These are phyloP conservation scores for Dioscorea cayenensis DNA, from an alignment of 116 monocot species.

Conservation along the genomic window DNA sequence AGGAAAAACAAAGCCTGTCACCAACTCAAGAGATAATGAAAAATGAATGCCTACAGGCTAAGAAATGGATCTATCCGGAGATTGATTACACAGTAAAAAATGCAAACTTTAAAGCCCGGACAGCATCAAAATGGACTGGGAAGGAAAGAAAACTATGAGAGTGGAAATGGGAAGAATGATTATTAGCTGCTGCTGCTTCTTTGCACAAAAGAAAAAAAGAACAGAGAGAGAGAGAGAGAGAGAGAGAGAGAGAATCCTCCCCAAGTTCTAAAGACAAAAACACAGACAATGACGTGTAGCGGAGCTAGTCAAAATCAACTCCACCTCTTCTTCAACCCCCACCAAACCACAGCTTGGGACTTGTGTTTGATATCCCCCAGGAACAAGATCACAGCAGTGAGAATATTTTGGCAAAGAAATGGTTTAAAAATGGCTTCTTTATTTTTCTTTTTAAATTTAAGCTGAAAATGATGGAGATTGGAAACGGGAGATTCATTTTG, in stretches of 20 bases:
- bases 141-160: background rate
- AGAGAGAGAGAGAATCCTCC: background rate
- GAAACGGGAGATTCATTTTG: too few species aligned
- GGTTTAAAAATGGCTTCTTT: too few species aligned
- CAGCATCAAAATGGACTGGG: background rate
- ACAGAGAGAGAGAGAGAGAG: constrained; percentile 1
- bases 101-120: background rate
- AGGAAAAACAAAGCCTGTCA: background rate
- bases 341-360: background rate
- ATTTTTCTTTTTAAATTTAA: too few species aligned
- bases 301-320: constrained; percentile 25
- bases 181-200: background rate
- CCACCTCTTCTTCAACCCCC: background rate
- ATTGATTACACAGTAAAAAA: background rate
- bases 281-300: constrained; percentile 3
- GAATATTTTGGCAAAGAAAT: too few species aligned
- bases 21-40: too few species aligned
- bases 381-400: background rate
- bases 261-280: too few species aligned
- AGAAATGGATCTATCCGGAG: too few species aligned
- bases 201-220: background rate
- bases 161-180: background rate
- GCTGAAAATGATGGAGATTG: too few species aligned
- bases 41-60: too few species aligned
- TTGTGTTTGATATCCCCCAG: background rate